phyloP scores from a whole-genome alignment of 192 early-diverging fungal genomes.

The Podila epicladia region DNA sequence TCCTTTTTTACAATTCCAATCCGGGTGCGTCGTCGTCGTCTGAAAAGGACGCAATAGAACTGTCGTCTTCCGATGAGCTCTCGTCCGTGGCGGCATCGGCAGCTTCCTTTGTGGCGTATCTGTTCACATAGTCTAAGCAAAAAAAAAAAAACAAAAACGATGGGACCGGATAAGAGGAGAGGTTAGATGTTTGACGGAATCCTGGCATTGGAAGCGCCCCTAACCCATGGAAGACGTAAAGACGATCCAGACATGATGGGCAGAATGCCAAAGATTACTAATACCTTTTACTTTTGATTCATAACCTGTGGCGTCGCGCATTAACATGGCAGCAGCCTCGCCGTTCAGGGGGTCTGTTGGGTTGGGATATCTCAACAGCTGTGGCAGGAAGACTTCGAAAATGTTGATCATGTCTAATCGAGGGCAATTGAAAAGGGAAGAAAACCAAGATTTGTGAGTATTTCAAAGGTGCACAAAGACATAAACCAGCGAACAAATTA shows the following conservation, averaged over 20 bases:
- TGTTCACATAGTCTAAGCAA: conserved; percentile 76
- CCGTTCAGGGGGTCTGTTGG: conserved; percentile 99
- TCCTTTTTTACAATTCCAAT: conserved; percentile 73
- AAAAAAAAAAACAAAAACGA: too few species aligned
- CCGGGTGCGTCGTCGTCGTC: conserved; percentile 85
- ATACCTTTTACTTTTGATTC: conserved; percentile 93
- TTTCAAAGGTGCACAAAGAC: too few species aligned
- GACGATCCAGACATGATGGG: not conserved
- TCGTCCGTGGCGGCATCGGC: conserved; percentile 80
- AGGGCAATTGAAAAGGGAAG: not conserved
- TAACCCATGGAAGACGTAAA: not conserved
- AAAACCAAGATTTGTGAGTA: not conserved
- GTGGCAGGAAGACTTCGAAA: conserved; percentile 98
- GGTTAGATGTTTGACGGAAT: not conserved
- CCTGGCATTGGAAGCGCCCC: not conserved
- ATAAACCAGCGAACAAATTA: not conserved
- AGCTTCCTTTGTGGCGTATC: conserved; percentile 88
- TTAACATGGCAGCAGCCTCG: conserved; percentile 97
- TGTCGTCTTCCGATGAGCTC: conserved; percentile 73
- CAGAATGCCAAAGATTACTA: too few species aligned
- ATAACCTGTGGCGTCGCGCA: conserved; percentile 92
- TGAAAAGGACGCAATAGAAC: conserved; percentile 81
- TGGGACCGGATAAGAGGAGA: too few species aligned
- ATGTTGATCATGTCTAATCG: conserved; percentile 97
- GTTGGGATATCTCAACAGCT: conserved; percentile 97